Conservation (phyloP, 2,329 filamentous ascomycete species). For the Cadophora sp. region DNA sequence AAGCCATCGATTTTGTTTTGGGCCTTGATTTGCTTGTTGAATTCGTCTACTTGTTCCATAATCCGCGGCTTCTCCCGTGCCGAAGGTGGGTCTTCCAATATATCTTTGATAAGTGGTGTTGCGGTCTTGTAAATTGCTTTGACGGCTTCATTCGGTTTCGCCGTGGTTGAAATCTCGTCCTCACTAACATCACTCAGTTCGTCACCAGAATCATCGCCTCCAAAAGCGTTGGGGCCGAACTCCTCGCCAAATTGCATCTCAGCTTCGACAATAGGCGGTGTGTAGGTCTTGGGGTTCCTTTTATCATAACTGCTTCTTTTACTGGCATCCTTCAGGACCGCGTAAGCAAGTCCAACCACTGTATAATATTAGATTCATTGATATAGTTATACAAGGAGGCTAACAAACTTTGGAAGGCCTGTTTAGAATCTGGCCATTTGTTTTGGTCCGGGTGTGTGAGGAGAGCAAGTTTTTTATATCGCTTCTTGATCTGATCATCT, state of each 20-base stretch:
- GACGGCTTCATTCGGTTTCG: background rate
- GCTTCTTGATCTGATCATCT: background rate
- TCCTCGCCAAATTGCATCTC: background rate
- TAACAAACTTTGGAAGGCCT: background rate
- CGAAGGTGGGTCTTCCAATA: background rate
- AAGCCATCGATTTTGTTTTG: constrained; percentile 5
- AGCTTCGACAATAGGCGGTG: background rate
- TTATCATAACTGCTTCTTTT: background rate
- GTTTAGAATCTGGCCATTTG: background rate
- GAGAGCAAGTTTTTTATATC: background rate
- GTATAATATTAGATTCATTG: background rate
- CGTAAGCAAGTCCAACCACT: background rate
- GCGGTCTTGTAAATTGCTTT: background rate
- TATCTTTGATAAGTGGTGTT: background rate
- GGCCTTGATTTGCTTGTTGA: constrained; percentile 6
- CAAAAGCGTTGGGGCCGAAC: background rate
- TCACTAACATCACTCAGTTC: background rate
- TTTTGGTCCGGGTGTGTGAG: background rate
- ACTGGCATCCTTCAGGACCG: background rate
- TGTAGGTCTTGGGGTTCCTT: background rate
- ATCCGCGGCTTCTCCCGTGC: background rate
- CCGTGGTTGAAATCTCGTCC: background rate
- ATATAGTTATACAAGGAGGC: background rate
- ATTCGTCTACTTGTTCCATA: background rate
- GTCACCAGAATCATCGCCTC: background rate